These are phyloP conservation scores for Neopestalotiopsis sp. DNA, from an alignment of 2,329 filamentous ascomycete genomes.

Conservation along the genomic window DNA sequence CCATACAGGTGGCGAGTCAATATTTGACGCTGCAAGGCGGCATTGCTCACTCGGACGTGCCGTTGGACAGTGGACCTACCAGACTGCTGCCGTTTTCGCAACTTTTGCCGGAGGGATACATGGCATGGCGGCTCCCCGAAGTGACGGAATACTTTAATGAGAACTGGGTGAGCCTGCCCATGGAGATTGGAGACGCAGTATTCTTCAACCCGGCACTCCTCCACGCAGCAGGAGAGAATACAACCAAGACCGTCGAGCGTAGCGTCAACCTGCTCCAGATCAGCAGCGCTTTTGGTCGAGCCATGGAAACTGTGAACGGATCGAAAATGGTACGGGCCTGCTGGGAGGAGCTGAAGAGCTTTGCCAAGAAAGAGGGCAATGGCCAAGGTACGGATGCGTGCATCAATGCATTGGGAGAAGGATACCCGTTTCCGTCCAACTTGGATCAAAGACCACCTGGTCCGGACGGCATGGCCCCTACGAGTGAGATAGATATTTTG, in stretches of 20 bases:
- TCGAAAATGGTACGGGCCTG: constrained; percentile 50
- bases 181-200: constrained; percentile 61
- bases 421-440: constrained; percentile 65
- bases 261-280: constrained; percentile 68
- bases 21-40: constrained; percentile 67
- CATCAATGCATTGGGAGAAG: constrained; percentile 53
- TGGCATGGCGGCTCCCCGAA: constrained; percentile 58
- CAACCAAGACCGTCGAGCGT: constrained; percentile 50
- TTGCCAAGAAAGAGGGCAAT: constrained; percentile 14
- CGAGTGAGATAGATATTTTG: constrained; percentile 20
- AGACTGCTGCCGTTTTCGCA: constrained; percentile 66
- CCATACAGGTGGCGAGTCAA: constrained; percentile 58
- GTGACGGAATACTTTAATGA: constrained; percentile 60
- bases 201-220: constrained; percentile 70
- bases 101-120: constrained; percentile 58
- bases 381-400: constrained; percentile 17
- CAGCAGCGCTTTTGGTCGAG: constrained; percentile 65
- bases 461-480: constrained; percentile 58
- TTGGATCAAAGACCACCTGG: constrained; percentile 57
- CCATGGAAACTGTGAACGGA: constrained; percentile 66
- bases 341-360: constrained; percentile 44
- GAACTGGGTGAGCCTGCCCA: constrained; percentile 55
- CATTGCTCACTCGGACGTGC: constrained; percentile 66
- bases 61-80: constrained; percentile 62
- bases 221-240: constrained; percentile 66